A percentile compares a stretch with the other conserved stretches of the same genome.
Evolutionary conservation across 768 basidiomycete genomes (phyloP).

Genomic region (Lepiota brunneoincarnata): DNA sequence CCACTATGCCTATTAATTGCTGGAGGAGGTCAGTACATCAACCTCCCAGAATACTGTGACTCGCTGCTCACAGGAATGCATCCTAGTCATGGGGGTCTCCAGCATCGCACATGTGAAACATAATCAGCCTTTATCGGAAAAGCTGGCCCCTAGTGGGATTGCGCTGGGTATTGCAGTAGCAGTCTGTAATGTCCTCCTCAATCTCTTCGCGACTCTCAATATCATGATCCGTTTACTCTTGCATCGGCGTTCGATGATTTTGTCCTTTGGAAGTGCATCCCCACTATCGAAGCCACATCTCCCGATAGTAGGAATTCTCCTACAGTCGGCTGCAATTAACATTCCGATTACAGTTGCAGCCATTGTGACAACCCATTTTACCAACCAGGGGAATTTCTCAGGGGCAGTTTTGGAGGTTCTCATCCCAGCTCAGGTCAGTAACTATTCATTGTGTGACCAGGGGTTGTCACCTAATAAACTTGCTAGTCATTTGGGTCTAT

Average conservation of each 20-base stretch:
- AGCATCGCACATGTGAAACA: neutral
- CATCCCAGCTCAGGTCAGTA: conserved; percentile 4
- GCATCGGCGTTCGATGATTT: neutral
- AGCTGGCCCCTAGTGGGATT: neutral
- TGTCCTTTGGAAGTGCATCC: neutral
- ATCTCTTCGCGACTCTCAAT: neutral
- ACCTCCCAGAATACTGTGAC: too few species aligned
- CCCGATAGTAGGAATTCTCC: neutral
- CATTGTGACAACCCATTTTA: neutral
- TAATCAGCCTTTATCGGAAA: neutral
- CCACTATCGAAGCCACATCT: neutral
- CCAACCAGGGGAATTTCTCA: neutral
- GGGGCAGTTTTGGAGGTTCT: neutral
- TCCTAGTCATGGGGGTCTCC: neutral
- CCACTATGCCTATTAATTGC: neutral
- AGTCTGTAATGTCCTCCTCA: conserved; percentile 1
- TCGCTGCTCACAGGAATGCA: too few species aligned
- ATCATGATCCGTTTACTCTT: neutral
- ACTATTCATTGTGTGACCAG: neutral
- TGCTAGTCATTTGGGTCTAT: conserved; percentile 1
- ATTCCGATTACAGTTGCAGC: neutral
- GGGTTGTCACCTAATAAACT: neutral
- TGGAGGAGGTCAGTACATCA: neutral
- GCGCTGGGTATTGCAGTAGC: neutral
- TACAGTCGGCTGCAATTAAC: neutral